Conservation (phyloP, 495 filamentous ascomycete genomes). For the Hamigera avellanea region DNA sequence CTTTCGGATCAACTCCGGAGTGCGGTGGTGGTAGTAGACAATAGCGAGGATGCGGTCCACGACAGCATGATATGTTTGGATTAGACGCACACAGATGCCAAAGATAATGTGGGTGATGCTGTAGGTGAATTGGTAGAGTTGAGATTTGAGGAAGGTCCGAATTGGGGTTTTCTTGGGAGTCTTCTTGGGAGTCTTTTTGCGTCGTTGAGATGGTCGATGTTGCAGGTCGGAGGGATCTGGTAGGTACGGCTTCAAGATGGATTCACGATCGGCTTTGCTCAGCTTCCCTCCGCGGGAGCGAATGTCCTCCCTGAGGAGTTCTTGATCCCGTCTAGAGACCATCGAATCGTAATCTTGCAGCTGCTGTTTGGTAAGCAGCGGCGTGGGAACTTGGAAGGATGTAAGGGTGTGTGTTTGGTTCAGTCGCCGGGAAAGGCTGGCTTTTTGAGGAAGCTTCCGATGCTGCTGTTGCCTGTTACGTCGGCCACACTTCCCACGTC, state of each 20-base stretch:
- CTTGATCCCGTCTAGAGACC: constrained; percentile 26
- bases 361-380: too few species aligned
- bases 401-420: not conserved
- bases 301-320: constrained; percentile 53
- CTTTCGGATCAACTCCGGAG: constrained; percentile 76
- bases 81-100: constrained; percentile 70
- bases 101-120: constrained; percentile 69
- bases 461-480: too few species aligned
- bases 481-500: too few species aligned
- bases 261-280: constrained; percentile 54
- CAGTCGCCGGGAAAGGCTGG: too few species aligned
- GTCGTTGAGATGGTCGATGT: constrained; percentile 16
- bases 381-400: constrained; percentile 37
- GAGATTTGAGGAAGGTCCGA: constrained; percentile 53
- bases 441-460: too few species aligned
- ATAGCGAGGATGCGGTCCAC: constrained; percentile 64
- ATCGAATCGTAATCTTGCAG: not conserved
- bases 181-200: constrained; percentile 12
- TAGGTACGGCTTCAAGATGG: constrained; percentile 64
- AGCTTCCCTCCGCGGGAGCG: constrained; percentile 46
- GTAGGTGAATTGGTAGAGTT: constrained; percentile 59
- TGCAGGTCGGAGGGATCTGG: constrained; percentile 42
- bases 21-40: constrained; percentile 84
- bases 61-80: constrained; percentile 67
- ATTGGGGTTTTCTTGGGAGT: constrained; percentile 36